Base-by-base conservation (phyloP, 2,329 filamentous ascomycete species). In the Hymenoscyphus occultus region DNA sequence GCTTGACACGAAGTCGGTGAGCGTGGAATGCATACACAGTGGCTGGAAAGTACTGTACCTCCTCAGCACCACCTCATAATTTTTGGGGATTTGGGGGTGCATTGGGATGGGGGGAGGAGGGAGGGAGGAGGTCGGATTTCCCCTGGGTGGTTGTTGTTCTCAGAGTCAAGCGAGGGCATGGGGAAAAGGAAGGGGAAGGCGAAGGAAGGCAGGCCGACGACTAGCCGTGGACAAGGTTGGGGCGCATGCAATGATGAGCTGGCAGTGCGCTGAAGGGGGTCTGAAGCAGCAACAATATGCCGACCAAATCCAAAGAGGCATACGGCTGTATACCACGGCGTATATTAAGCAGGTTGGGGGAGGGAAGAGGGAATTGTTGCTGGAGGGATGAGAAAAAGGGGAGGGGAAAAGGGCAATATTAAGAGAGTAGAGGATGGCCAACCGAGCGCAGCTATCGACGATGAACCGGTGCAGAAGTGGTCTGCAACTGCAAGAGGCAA, bases 231-330 rank as follows among this genome's bases (percentile, higher is more conserved):
- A 76, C 71, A 72, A 72, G 72, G 72, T 75, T 74, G 68, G 77
- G 75, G 74, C 80, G 83, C 82, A 90, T 88, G 88, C 87, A 90
- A 78, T 86, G 87, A 90, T 90, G 88, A 87, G 88, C 85, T 90
- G 88, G 86, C 88, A 90, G 78, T 86, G 83, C 84, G 80, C 80
- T 84, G 81, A 80, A 83, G 80, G 82, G 48, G 28, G 48, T 83
- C 83, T 81, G 81, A 70, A 71, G 76, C 74, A 78, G 76, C 76
- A 77, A 79, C 81, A 78, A 78, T 79, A 81, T 81, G 80, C 77
- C 76, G 75, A 78, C 71, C 72, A 74, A 71, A 74, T 75, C 74
- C 71, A 73, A 76, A 77, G 73, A 70, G 75, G 76, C 67, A 74
- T 74, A 74, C 71, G 63, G 72, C 70, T 71, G 76, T 68, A 74